A percentile compares a stretch with the other conserved stretches of the same genome.
These are phyloP conservation scores for Cinchona pubescens DNA, from an alignment of 257 asterid genomes.

Conservation along the genomic window DNA sequence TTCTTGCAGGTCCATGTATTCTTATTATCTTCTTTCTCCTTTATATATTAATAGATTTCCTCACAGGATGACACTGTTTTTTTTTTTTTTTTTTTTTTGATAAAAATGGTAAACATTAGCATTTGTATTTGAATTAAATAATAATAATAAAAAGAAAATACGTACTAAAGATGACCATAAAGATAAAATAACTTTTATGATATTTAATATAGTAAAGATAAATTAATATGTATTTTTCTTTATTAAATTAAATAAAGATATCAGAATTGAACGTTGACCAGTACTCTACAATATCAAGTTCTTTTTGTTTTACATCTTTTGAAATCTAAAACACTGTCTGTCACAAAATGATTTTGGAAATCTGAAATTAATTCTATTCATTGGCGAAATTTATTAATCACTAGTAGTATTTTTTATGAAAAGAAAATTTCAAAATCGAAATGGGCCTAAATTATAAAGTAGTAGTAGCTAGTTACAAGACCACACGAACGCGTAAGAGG, in stretches of 20 bases:
- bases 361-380: not conserved
- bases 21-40: not conserved
- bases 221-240: not conserved
- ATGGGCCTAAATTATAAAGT: not conserved
- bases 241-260: not conserved
- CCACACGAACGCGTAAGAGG: constrained; percentile 22
- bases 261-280: not conserved
- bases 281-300: too few relatives aligned
- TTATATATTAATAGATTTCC: not conserved
- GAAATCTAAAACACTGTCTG: not conserved
- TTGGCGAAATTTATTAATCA: not conserved
- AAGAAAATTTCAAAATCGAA: constrained; percentile 5
- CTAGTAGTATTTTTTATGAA: not conserved
- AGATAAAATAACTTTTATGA: not conserved
- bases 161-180: too few relatives aligned
- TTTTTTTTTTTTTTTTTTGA: too few relatives aligned
- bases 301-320: not conserved
- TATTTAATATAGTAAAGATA: not conserved
- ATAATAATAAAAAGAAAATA: too few relatives aligned
- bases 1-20: not conserved
- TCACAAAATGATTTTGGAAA: not conserved
- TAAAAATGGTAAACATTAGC: not conserved
- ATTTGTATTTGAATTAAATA: too few relatives aligned
- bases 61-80: constrained; percentile 7
- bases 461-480: not conserved